Percentiles rank a stretch among this genome's conserved stretches.
Conservation (phyloP, 352 stramenopile genomes). For the Phytophthora podocarpi region DNA sequence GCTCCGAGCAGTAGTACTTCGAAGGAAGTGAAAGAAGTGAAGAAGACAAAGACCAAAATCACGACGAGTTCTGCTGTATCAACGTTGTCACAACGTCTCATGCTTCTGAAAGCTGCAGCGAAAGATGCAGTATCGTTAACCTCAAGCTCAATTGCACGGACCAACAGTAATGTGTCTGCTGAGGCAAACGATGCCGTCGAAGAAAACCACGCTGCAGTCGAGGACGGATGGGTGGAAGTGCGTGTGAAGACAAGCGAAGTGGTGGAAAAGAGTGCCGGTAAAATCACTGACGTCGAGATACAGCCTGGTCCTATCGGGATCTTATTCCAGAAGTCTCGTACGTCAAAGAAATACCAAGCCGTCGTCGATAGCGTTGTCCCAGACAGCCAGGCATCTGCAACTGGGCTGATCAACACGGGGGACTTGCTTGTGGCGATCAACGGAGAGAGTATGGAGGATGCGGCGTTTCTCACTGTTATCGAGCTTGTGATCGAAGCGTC, state of each 20-base stretch:
- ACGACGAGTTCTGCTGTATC: conserved; percentile 48
- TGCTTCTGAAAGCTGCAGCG: conserved; percentile 67
- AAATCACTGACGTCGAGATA: conserved; percentile 72
- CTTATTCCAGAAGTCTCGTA: conserved; percentile 73
- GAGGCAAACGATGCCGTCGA: conserved; percentile 27
- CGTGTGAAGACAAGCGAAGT: conserved; percentile 53
- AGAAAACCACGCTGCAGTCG: conserved; percentile 41
- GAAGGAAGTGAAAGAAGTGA: conserved; percentile 22
- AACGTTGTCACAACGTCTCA: conserved; percentile 64
- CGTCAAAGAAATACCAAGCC: conserved; percentile 69
- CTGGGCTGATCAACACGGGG: conserved; percentile 63
- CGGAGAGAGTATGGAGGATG: conserved; percentile 60
- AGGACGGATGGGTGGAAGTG: conserved; percentile 85
- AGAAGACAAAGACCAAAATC: conserved; percentile 24
- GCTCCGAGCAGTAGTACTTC: conserved; percentile 8
- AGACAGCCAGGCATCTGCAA: conserved; percentile 77
- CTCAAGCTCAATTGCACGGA: conserved; percentile 23
- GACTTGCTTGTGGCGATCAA: conserved; percentile 83
- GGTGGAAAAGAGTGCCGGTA: conserved; percentile 52
- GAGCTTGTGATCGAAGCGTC: conserved; percentile 75
- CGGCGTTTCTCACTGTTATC: conserved; percentile 77
- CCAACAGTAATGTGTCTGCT: conserved; percentile 18
- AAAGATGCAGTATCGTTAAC: conserved; percentile 65
- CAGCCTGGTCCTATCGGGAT: conserved; percentile 76
- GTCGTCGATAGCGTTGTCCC: conserved; percentile 85